These are phyloP conservation scores for Colletotrichum tropicale DNA, from an alignment of 2,329 filamentous ascomycete genomes.

Conservation along the genomic window DNA sequence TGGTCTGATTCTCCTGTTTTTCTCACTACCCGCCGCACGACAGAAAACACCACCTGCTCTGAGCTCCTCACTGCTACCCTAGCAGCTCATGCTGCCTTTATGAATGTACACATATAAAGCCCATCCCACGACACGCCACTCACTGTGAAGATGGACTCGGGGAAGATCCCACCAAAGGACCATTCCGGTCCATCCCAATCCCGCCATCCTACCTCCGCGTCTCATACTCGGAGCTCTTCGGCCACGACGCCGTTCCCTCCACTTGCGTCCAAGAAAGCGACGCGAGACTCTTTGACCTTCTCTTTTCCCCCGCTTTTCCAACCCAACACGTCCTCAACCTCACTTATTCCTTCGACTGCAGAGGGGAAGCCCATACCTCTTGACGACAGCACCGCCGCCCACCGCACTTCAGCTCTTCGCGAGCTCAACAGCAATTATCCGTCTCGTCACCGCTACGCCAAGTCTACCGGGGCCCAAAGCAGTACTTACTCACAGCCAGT, in stretches of 20 bases:
- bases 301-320: constrained; percentile 54
- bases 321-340: constrained; percentile 56
- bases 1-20: constrained; percentile 6
- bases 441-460: constrained; percentile 60
- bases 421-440: constrained; percentile 64
- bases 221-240: not conserved
- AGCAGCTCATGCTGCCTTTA: not conserved
- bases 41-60: not conserved
- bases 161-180: not conserved
- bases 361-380: constrained; percentile 61
- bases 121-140: not conserved
- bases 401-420: constrained; percentile 64
- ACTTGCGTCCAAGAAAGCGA: constrained; percentile 8
- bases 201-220: not conserved
- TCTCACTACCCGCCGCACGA: not conserved
- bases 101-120: constrained; percentile 11
- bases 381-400: constrained; percentile 58
- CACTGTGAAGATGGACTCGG: constrained; percentile 12
- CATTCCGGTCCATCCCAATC: constrained; percentile 7
- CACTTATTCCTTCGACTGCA: constrained; percentile 58
- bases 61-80: constrained; percentile 1
- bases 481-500: constrained; percentile 70
- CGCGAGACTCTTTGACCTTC: constrained; percentile 45
- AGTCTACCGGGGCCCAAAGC: constrained; percentile 59
- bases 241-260: constrained; percentile 9